Base-by-base conservation (phyloP, 192 early-diverging fungal species). In the Podila clonocystis region DNA sequence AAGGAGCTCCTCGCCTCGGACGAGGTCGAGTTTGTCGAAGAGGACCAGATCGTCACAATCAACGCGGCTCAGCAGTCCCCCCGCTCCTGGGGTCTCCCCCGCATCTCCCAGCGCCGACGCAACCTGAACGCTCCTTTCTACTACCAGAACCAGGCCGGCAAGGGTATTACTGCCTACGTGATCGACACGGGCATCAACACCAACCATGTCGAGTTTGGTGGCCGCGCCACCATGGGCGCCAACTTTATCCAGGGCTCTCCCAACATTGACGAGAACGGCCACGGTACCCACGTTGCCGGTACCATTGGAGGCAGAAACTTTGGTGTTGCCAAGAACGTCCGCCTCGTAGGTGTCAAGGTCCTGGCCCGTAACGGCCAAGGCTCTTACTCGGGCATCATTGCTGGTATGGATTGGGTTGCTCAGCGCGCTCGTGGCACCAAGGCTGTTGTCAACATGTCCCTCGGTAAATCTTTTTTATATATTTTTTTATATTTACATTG, bases 11-110 rank as follows among this genome's bases (percentile, higher is more conserved):
- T 36, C 34, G 34, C 34, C 34, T 36, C 34, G 34, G 34, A 36
- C 6, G 34, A 36, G 34, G 34, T 36, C 34, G 34, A 36, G 9
- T 36, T 36, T 36, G 34, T 36, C 6, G 34, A 36, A 6, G 34
- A 36, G 34, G 34, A 36, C 34, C 34, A 36, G 34, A 36, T 36
- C 8, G 34, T 36, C 34, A 36, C 34, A 65, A 79, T 79, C 13
- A 63, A 66, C 57, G 57, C 48, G 5, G 24, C 67, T 30, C 73
- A 69, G 26, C 28, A 48, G 7, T 26, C 61, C 20, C 95, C 94
- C 82, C 91, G 93, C 22, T 94, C 94, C 22, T 96, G 95, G 95
- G 93, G 93, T 45, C 76, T 96, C 31, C 86, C 91, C 61, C 92
- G 94, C 68, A 87, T 94, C 63, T 92, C 93, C 50, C 67, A 84